A percentile compares a stretch with the other conserved stretches of the same genome.
Evolutionary conservation across 306 rosid genomes (phyloP).

Genomic region (Quillaja saponaria): DNA sequence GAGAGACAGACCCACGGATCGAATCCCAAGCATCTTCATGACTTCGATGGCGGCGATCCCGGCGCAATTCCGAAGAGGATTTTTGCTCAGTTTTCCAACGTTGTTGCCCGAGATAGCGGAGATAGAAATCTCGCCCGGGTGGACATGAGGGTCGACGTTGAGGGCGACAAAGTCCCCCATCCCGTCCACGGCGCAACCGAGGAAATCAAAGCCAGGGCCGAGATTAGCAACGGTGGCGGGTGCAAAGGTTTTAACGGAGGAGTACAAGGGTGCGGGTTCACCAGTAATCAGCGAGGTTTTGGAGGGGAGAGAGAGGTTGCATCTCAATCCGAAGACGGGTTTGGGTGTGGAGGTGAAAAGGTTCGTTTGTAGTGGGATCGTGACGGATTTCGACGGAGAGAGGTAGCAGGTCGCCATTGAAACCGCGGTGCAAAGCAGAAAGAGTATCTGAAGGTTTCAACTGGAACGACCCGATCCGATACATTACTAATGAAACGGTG

Average conservation of each 20-base stretch:
- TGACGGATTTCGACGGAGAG: slow-evolving; percentile 34
- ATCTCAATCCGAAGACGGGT: slow-evolving; percentile 28
- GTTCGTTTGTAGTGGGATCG: slow-evolving; percentile 9
- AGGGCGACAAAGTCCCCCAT: slow-evolving; percentile 74
- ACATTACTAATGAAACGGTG: too few species aligned
- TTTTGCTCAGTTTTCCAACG: slow-evolving; percentile 57
- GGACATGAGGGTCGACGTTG: slow-evolving; percentile 61
- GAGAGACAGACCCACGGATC: slow-evolving; percentile 76
- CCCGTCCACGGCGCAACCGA: slow-evolving; percentile 84
- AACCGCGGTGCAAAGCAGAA: too few species aligned
- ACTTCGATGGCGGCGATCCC: slow-evolving; percentile 85
- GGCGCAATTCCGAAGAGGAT: slow-evolving; percentile 76
- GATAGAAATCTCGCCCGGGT: slow-evolving; percentile 65
- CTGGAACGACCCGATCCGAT: too few species aligned
- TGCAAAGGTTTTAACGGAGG: slow-evolving; percentile 69
- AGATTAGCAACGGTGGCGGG: slow-evolving; percentile 87
- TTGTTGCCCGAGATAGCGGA: slow-evolving; percentile 48
- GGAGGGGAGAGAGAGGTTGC: slow-evolving; percentile 55
- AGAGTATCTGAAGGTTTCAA: too few species aligned
- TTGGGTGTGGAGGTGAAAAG: slow-evolving; percentile 16
- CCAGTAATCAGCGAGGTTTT: slow-evolving; percentile 15
- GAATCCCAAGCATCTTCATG: slow-evolving; percentile 77
- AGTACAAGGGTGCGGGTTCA: slow-evolving; percentile 61
- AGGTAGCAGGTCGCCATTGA: slow-evolving; percentile 49
- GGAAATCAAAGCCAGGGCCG: slow-evolving; percentile 90